A percentile compares a stretch with the other conserved stretches of the same genome.
phyloP scores from a whole-genome alignment of 148 eudicot genomes.

The Cornus suecica region DNA sequence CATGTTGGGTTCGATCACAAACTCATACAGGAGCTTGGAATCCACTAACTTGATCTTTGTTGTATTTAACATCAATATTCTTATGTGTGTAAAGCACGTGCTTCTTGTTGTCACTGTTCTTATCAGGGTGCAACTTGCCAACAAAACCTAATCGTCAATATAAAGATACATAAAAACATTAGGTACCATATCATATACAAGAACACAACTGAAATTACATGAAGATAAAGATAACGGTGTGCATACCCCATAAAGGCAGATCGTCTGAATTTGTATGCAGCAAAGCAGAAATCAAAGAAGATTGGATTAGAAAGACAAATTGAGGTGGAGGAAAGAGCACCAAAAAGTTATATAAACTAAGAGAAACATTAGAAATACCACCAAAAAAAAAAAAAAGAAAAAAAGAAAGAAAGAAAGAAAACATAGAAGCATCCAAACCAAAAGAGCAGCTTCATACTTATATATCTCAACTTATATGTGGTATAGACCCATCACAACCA shows the following conservation, averaged over 20 bases:
- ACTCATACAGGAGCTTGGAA: background rate
- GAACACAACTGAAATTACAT: constrained; percentile 1
- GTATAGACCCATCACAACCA: background rate
- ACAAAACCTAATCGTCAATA: constrained; percentile 59
- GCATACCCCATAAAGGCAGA: constrained; percentile 86
- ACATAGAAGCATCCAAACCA: constrained; percentile 6
- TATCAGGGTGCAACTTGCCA: constrained; percentile 80
- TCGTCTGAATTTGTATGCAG: constrained; percentile 55
- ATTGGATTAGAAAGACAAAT: constrained; percentile 19
- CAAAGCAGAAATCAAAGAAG: constrained; percentile 25
- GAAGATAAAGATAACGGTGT: background rate
- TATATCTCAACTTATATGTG: background rate
- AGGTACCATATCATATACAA: background rate
- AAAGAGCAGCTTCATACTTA: background rate
- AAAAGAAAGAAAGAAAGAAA: too few relatives aligned
- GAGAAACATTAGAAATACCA: background rate
- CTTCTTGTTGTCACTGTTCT: constrained; percentile 55
- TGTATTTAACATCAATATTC: constrained; percentile 61
- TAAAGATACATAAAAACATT: constrained; percentile 1
- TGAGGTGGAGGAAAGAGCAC: background rate
- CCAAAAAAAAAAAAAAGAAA: too few relatives aligned
- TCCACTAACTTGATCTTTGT: constrained; percentile 68
- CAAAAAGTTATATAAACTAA: background rate
- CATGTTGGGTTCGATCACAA: background rate
- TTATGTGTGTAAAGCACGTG: constrained; percentile 76